These are phyloP conservation scores for Russula ochroleuca DNA, from an alignment of 768 basidiomycete species.

Conservation along the genomic window DNA sequence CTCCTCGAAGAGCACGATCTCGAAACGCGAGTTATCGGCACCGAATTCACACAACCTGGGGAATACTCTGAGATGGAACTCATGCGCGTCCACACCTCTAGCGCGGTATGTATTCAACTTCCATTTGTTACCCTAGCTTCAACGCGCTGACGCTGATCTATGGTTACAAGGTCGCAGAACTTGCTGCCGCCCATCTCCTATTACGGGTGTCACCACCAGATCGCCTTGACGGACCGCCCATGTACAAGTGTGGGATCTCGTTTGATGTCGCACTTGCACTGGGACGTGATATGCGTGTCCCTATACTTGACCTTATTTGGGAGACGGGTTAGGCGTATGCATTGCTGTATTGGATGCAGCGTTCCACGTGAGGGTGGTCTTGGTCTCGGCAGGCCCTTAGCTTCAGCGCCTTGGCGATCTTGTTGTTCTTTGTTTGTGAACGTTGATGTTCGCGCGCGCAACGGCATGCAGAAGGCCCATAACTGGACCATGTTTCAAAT, in stretches of 20 bases:
- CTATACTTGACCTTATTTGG: conserved; percentile 65
- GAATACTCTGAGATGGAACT: conserved; percentile 76
- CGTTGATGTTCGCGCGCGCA: not conserved
- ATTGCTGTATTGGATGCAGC: not conserved
- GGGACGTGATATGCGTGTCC: conserved; percentile 56
- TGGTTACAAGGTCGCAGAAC: conserved; percentile 53
- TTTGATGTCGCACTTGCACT: conserved; percentile 52
- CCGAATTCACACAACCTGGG: conserved; percentile 53
- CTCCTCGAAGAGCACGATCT: conserved; percentile 69
- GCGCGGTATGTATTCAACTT: conserved; percentile 45
- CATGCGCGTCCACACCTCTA: conserved; percentile 53
- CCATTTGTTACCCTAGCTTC: not conserved
- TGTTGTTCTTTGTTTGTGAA: too few relatives aligned
- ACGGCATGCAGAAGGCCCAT: not conserved
- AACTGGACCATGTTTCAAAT: not conserved
- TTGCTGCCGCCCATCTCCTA: conserved; percentile 61
- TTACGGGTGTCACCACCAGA: conserved; percentile 59
- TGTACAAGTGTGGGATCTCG: conserved; percentile 70
- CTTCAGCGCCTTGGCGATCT: not conserved
- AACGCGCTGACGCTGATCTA: not conserved
- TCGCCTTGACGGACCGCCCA: conserved; percentile 62
- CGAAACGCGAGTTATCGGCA: conserved; percentile 44
- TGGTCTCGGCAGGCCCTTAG: not conserved
- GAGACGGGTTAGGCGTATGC: conserved; percentile 35
- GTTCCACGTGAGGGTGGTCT: not conserved